Base-by-base conservation (phyloP, 371 early-diverging fungal genomes). In the Cokeromyces recurvatus region DNA sequence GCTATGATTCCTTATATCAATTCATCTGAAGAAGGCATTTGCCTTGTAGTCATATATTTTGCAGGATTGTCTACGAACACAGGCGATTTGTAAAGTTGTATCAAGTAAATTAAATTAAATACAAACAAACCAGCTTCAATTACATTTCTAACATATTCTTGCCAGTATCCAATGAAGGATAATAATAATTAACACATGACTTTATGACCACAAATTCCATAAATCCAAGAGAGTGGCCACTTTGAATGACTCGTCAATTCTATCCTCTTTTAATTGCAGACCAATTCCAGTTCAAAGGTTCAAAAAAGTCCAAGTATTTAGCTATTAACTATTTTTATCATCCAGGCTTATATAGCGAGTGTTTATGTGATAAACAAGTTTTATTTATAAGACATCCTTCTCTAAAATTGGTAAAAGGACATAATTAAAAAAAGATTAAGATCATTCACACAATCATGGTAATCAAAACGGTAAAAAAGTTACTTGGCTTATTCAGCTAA, bases 1-100 rank as follows among this genome's bases (percentile, higher is more conserved):
- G n/a, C n/a, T n/a, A n/a, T n/a, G n/a, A n/a, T n/a, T n/a, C 41
- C 36, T 14, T 46, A 53, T 42, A 53, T 53, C 41, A 53, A 53
- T 47, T 42, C 54, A 54, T 47, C 54, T n/a, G 48, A 23, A 48
- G 48, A 17, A 39, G 45, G 40, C 29, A 48, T 48, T 48, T 55
- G 44, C 12, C 45, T 55, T 43, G 45, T 55, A 48, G 55, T 17
- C 19, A 44, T 55, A 31, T 44, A 55, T n/a, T 55, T 55, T 22
- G 45, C 55, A 35, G 55, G 55, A 39, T 40, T 55, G 5, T 48
- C 55, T 17, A 55, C 48, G 5, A 48, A 54, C 21, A 32, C 23
- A 31, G 16, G 17, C 38, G 55, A 43, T 54, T 3, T 48, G 43
- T 41, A 55, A 37, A 44, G 10, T 19, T 43, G 38, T 43, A 38